Evolutionary conservation across 495 filamentous ascomycete genomes (phyloP), one percentile per base, ranked within the genome.

Genomic region (Penicillium crystallinum): DNA sequence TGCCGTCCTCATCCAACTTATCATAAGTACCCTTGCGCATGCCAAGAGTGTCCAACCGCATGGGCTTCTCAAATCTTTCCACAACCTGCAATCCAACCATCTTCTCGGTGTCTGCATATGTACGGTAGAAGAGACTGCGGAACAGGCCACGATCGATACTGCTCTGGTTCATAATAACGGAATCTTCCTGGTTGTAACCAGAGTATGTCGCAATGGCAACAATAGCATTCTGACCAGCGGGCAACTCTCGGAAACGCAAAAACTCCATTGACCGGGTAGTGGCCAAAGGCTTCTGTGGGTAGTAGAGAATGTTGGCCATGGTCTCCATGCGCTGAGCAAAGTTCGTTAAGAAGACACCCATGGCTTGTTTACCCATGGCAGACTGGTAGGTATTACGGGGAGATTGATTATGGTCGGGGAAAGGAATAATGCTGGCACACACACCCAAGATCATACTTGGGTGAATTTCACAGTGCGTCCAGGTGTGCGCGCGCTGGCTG

Each of bases 151-250:
- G 87, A 62, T 99, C 93, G 60, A 97, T 97, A 58, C 89, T 93
- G 73, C 89, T 95, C 70, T 99, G 95, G 71, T 97, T 99, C 95
- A 99, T 97, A 58, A 99, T 95, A 46, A 99, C 93, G 19, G 93
- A 97, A 81, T 99, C 93, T 89, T 99, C 93, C 69, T 97, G 95
- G 67, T 99, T 97, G 79, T 97, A 99, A n/a, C 93, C 93, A 14
- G 90, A 96, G 72, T 97, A 99, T 67, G 87, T 91, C 39, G 88
- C 81, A 75, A 99, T 97, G 31, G 95, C 93, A 11, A 99, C 93
- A 60, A 99, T 97, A 18, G 93, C 93, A 60, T 99, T 99, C 71
- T 99, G 93, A 6, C 93, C 93, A 22, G 93, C 93, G 2, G 93
- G 93, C 46, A 99, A 74, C 69, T 99, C 95, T 62, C 93, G 81